These are phyloP conservation scores for Hymenoscyphus fructigenus DNA, from an alignment of 2,329 filamentous ascomycete species.

Conservation along the genomic window DNA sequence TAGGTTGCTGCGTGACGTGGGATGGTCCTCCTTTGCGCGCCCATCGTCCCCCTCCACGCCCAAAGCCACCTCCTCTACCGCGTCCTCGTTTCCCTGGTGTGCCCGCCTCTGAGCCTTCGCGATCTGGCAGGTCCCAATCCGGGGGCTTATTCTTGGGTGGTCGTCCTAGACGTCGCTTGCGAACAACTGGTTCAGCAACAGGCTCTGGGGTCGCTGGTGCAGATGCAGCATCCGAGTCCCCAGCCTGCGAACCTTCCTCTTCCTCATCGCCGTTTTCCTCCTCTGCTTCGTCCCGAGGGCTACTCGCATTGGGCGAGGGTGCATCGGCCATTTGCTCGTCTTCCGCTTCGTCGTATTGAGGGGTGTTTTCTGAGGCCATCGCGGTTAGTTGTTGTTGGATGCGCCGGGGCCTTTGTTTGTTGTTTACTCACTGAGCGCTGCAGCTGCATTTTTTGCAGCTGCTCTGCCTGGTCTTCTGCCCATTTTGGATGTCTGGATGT, in stretches of 20 bases:
- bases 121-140: slow-evolving; percentile 66
- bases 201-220: slow-evolving; percentile 33
- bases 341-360: slow-evolving; percentile 45
- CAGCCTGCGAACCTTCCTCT: slow-evolving; percentile 40
- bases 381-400: slow-evolving; percentile 11
- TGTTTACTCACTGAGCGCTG: slow-evolving; percentile 49
- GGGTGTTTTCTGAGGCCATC: slow-evolving; percentile 46
- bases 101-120: slow-evolving; percentile 47
- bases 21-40: slow-evolving; percentile 64
- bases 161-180: slow-evolving; percentile 75
- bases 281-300: slow-evolving; percentile 32
- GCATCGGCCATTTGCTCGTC: slow-evolving; percentile 48
- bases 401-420: slow-evolving; percentile 19
- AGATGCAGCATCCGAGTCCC: slow-evolving; percentile 51
- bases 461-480: slow-evolving; percentile 53
- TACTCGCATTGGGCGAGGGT: slow-evolving; percentile 31
- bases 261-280: slow-evolving; percentile 51
- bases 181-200: slow-evolving; percentile 54
- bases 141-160: slow-evolving; percentile 82
- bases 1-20: slow-evolving; percentile 77
- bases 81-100: slow-evolving; percentile 58
- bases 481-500: slow-evolving; percentile 27
- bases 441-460: slow-evolving; percentile 53
- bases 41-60: slow-evolving; percentile 63
- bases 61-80: slow-evolving; percentile 55